Evolutionary conservation across 768 basidiomycete species (phyloP), one percentile per base, ranked within the genome.

Genomic region (Pisolithus tinctorius): DNA sequence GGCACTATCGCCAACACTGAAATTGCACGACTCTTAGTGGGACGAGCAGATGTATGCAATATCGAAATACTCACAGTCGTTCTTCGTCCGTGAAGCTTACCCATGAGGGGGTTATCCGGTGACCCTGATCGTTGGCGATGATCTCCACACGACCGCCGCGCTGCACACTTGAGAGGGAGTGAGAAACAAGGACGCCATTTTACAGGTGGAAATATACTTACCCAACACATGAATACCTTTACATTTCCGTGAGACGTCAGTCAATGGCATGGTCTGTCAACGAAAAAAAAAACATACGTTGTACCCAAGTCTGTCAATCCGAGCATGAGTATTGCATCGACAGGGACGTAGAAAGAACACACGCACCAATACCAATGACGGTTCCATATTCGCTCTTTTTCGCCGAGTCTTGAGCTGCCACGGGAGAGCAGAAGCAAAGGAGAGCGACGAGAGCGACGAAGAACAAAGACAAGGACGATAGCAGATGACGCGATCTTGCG

Each of bases 151-250:
- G 86, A 54, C 90, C 90, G 51, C 83, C 84, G 47, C 83, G 84
- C 68, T 88, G 85, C 26, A 93, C 86, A 76, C 89, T 88, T 57
- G 16, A 23, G 25, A 23, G 11, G 26, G 1, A 13, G 23, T 58
- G 17, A 58, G 53, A 30, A 44, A 16, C 17, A 20, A 50, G 27
- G 8, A 36, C 0, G 48, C 2, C 25, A 8, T 23, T 4, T 13
- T 23, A 9, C 20, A 13, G 26, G 11, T 0, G 43, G 29, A 48
- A 34, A 34, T 4, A 0, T 3, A 76, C 87, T 68, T 55, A 91
- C 90, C 88, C 93, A 63, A 97, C 94, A 75, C 93, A 96, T 57
- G 93, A 96, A 74, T 96, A 93, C 60, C 88, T 93, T 45, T 42
- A 48, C 56, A 49, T 11, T 58, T 41, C 49, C 27, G 65, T 69